A percentile compares a stretch with the other conserved stretches of the same genome.
These are phyloP conservation scores for Coemansia sp. DNA, from an alignment of 192 early-diverging fungal species.

Conservation along the genomic window DNA sequence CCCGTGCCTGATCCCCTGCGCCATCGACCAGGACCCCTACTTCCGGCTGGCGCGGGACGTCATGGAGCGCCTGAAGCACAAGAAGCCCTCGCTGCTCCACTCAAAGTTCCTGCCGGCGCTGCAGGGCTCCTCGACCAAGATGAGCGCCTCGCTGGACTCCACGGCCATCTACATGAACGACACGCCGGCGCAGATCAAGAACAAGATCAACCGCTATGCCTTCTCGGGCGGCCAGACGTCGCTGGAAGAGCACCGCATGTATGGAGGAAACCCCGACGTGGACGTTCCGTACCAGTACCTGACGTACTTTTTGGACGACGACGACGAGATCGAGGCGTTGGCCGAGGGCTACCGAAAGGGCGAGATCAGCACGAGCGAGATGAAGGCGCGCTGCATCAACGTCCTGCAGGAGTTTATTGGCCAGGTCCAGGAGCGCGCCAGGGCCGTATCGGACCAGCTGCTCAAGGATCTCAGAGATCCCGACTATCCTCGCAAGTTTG, in stretches of 20 bases:
- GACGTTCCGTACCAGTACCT: constrained; percentile 95
- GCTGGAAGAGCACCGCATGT: constrained; percentile 73
- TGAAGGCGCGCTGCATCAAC: constrained; percentile 88
- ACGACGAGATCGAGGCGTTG: constrained; percentile 75
- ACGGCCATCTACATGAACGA: constrained; percentile 94
- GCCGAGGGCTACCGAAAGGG: constrained; percentile 75
- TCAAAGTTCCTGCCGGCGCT: constrained; percentile 94
- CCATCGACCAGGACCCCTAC: constrained; percentile 99
- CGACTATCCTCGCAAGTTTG: constrained; percentile 47
- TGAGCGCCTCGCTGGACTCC: constrained; percentile 85
- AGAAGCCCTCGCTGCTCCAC: constrained; percentile 92
- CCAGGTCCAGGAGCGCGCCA: constrained; percentile 72
- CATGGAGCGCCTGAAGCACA: constrained; percentile 87
- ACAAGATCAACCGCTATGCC: constrained; percentile 95
- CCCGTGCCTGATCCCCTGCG: constrained; percentile 96
- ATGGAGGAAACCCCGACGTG: constrained; percentile 91
- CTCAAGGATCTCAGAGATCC: constrained; percentile 66
- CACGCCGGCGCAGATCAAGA: constrained; percentile 89
- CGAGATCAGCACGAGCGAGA: constrained; percentile 79
- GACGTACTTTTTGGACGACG: constrained; percentile 92
- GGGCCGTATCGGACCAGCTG: constrained; percentile 60
- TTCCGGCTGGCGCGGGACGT: constrained; percentile 97
- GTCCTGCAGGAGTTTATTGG: constrained; percentile 74
- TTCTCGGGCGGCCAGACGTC: constrained; percentile 91
- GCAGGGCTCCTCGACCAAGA: constrained; percentile 86